Conservation (phyloP, 1,284 basidiomycete species). For the Microbotryomycetes sp. region DNA sequence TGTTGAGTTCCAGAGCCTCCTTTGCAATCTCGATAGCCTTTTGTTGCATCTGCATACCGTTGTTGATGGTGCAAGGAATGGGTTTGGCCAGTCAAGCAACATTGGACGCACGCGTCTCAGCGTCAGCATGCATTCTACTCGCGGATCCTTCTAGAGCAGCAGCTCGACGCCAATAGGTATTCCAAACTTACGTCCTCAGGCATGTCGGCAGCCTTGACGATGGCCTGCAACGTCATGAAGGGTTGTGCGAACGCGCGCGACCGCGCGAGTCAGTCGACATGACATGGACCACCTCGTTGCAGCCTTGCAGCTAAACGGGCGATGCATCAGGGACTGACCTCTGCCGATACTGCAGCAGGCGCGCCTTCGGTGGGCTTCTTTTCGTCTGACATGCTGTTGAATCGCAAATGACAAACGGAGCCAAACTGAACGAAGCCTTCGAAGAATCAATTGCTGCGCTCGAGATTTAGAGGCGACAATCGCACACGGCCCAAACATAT, state of each 20-base stretch:
- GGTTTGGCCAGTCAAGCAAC: background rate
- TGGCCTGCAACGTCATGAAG: slow-evolving; percentile 50
- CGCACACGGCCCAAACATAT: no score
- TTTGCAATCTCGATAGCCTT: slow-evolving; percentile 80
- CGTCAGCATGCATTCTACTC: no score
- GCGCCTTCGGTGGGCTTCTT: background rate
- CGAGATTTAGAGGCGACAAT: no score
- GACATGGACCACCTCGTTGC: background rate
- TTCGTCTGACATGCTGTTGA: background rate
- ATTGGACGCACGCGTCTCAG: background rate
- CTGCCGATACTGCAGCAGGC: background rate
- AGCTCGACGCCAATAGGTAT: background rate
- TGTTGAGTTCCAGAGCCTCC: slow-evolving; percentile 75
- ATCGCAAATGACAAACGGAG: background rate
- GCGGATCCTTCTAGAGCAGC: background rate
- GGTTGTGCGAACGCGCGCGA: background rate
- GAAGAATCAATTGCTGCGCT: no score
- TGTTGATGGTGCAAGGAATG: background rate
- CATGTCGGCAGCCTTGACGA: slow-evolving; percentile 98
- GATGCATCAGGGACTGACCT: background rate
- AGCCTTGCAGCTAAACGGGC: background rate
- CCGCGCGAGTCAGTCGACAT: background rate
- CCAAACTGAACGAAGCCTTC: no score
- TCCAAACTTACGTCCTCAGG: slow-evolving; percentile 56
- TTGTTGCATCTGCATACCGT: slow-evolving; percentile 66